Evolutionary conservation across 257 asterid species (phyloP), one percentile per base, ranked within the genome.

Genomic region (Nicotiana sylvestris): DNA sequence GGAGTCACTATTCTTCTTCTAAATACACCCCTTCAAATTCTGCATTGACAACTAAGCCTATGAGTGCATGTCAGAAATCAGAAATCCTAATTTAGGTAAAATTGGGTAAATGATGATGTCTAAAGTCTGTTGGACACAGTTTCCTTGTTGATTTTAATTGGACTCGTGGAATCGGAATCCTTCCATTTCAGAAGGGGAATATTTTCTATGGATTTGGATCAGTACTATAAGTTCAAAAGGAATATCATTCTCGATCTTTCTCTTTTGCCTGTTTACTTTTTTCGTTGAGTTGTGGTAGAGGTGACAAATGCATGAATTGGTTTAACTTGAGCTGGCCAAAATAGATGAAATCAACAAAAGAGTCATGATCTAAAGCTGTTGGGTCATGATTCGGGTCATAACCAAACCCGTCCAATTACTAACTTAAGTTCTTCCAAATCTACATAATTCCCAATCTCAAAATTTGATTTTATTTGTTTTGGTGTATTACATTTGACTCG

Each of bases 41-140:
- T 78, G 82, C 82, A 78, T 58, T 58, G 68, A 58, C 82, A 56
- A 32, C 15, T 78, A 58, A 9, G 70, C 35, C 82, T 15, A 58
- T 12, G 82, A 60, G 25, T n/a, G 82, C 43, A 60, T 60, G 72
- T 60, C 37, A 57, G 82, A 78, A 46, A 78, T 33, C 58, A 78
- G 60, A 61, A 35, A 60, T 78, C 72, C 72, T 43, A 18, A 32
- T n/a, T 18, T 35, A 78, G 82, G 25, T 58, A 32, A 77, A 77
- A 77, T 35, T 53, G 12, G 67, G n/a, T 78, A 5, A 35, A 43
- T 35, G 37, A 35, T 58, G 69, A 62, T 58, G 1, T n/a, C 68
- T 62, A 35, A 25, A 10, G 6, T 61, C 82, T 32, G 58, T 21
- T 67, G 15, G 16, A 17, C 29, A 67, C 53, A 67, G 53, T 17